Percentiles rank a stretch among this genome's conserved stretches.
These are phyloP conservation scores for Marchantia paleacea DNA, from an alignment of 225 moss, liverwort and hornwort genomes.

Conservation along the genomic window DNA sequence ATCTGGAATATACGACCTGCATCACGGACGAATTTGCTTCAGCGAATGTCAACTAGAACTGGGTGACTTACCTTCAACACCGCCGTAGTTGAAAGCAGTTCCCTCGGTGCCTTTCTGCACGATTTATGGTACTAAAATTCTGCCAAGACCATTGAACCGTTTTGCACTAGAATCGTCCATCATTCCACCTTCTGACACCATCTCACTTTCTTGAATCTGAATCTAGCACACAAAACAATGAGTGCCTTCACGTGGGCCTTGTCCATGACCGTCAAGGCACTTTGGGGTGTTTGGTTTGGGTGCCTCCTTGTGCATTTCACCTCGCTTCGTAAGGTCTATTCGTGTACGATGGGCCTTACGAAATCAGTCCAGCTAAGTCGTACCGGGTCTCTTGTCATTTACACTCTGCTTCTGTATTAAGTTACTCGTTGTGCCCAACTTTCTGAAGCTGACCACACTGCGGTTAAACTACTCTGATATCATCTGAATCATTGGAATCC, in stretches of 20 bases:
- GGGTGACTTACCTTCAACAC: not conserved
- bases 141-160: not conserved
- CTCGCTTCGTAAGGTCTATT: not conserved
- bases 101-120: not conserved
- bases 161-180: not conserved
- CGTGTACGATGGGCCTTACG: no score
- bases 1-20: not conserved
- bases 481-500: not conserved
- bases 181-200: not conserved
- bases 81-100: not conserved
- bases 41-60: not conserved
- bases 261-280: not conserved
- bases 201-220: not conserved
- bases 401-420: not conserved
- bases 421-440: not conserved
- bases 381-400: not conserved
- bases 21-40: not conserved
- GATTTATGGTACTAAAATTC: not conserved
- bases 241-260: not conserved
- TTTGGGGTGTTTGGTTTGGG: not conserved
- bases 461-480: not conserved
- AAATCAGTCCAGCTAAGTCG: not conserved
- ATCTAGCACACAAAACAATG: not conserved
- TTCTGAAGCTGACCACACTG: not conserved
- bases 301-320: not conserved